Conservation (phyloP, 2,329 filamentous ascomycete genomes). For the Phialophora macrospora region DNA sequence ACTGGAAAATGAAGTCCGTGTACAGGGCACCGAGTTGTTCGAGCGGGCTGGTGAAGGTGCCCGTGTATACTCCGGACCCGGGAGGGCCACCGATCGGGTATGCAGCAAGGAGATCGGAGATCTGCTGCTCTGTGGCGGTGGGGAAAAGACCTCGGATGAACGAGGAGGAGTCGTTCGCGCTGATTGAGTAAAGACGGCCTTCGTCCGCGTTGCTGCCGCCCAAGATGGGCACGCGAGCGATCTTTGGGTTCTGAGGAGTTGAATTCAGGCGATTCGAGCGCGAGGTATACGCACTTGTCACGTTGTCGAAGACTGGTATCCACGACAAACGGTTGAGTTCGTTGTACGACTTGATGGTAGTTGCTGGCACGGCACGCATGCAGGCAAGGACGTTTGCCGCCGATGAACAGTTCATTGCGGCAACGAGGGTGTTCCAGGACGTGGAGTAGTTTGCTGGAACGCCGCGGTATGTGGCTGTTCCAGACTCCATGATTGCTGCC, state of each 20-base stretch:
- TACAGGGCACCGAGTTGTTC: constrained; percentile 20
- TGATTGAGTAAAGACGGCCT: constrained; percentile 40
- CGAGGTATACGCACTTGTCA: constrained; percentile 41
- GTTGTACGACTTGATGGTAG: constrained; percentile 43
- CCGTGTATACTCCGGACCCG: constrained; percentile 6
- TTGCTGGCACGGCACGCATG: constrained; percentile 33
- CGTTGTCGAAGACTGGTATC: constrained; percentile 28
- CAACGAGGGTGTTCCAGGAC: constrained; percentile 30
- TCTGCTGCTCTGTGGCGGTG: constrained; percentile 20
- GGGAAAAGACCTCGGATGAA: constrained; percentile 18
- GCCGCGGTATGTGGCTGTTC: constrained; percentile 9
- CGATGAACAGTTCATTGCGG: constrained; percentile 25
- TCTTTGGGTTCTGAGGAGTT: constrained; percentile 37
- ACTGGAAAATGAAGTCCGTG: constrained; percentile 24
- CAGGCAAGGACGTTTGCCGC: constrained; percentile 14
- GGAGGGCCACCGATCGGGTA: constrained; percentile 20
- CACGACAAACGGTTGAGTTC: constrained; percentile 20
- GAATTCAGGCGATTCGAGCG: constrained; percentile 46
- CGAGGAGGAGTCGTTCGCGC: constrained; percentile 11
- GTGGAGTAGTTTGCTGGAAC: neutral
- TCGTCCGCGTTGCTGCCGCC: constrained; percentile 54
- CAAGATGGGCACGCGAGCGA: constrained; percentile 48
- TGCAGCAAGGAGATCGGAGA: constrained; percentile 20
- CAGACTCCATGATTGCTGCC: constrained; percentile 41
- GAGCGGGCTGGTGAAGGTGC: constrained; percentile 1